Base-by-base conservation (phyloP, 169 alveolate genomes). In the Cyclospora cayetanensis region DNA sequence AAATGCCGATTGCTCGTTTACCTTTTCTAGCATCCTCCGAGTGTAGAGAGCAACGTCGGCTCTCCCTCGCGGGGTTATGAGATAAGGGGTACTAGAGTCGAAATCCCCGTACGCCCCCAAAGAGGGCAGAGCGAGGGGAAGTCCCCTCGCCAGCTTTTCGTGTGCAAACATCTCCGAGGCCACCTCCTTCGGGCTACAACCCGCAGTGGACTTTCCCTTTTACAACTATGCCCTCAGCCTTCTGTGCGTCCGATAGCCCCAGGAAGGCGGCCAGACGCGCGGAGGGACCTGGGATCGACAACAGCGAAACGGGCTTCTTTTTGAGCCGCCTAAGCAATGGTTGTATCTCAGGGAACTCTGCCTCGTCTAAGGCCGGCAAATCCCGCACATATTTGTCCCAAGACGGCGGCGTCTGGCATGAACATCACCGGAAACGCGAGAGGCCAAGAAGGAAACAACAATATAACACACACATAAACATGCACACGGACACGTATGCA, bases 351-450 rank as follows among this genome's bases (percentile, higher is more conserved):
- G 79, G 83, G 29, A 89, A 89, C 11, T 29, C 68, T 39, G 55
- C 0, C 70, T 89, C 93, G 68, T 89, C 93, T 53, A 89, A 18
- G 53, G 42, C 83, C 52, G 93, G 89, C 42, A 89, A 41, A 0
- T n/a, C 15, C 53, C 72, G 39, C 50, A 74, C 53, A 35, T 43
- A 89, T 27, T 63, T 68, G 3, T 31, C 42, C 93, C 93, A 89
- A 5, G 93, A 74, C 18, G 37, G 41, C 27, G 93, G 93, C 55
- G 52, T 72, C 34, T 89, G 72, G 39, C 90, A 88, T 89, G 90
- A 37, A 42, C 2, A 18, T 66, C 46, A 29, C 25, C 79, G 37
- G 25, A 35, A 37, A 66, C 79, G 7, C 79, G 37, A 25, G 22
- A 50, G 27, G 22, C 0, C 27, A 18, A 50, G 63, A 0, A n/a